A percentile compares a stretch with the other conserved stretches of the same genome.
Evolutionary conservation across 345 rosid species (phyloP).

Genomic region (Pistacia atlantica): DNA sequence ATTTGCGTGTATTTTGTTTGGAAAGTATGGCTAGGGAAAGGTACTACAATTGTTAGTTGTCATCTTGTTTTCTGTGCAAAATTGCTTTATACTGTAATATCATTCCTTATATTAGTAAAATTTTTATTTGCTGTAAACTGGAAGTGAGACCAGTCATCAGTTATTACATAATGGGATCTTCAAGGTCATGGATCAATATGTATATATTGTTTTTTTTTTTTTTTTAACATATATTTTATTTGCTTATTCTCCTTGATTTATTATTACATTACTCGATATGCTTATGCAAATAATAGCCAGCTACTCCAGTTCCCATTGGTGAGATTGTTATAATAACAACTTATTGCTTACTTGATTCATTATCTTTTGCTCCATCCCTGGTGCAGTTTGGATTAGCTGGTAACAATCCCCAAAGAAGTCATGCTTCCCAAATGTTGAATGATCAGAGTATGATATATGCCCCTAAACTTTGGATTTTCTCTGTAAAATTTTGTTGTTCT

Average conservation of each 20-base stretch:
- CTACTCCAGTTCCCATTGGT: neutral
- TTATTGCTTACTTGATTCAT: neutral
- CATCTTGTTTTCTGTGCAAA: no score
- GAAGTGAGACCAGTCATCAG: neutral
- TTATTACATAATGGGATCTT: neutral
- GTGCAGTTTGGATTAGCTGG: constrained; percentile 79
- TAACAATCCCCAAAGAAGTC: constrained; percentile 69
- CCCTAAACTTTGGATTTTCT: neutral
- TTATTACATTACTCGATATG: neutral
- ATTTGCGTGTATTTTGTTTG: neutral
- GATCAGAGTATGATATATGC: constrained; percentile 65
- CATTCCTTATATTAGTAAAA: neutral
- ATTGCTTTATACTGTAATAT: no score
- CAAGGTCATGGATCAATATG: neutral
- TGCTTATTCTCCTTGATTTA: no score
- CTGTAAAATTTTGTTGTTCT: neutral
- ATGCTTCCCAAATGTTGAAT: constrained; percentile 66
- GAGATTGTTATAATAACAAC: neutral
- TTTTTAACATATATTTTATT: no score
- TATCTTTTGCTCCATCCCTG: constrained; percentile 10
- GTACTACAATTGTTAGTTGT: neutral
- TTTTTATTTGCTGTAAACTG: neutral
- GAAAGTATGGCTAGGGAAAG: neutral
- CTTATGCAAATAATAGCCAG: neutral
- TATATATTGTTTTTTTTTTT: no score